Evolutionary conservation across 1,139 yeast genomes (phyloP), one percentile per base, ranked within the genome.

Genomic region (Yamadazyma triangularis): DNA sequence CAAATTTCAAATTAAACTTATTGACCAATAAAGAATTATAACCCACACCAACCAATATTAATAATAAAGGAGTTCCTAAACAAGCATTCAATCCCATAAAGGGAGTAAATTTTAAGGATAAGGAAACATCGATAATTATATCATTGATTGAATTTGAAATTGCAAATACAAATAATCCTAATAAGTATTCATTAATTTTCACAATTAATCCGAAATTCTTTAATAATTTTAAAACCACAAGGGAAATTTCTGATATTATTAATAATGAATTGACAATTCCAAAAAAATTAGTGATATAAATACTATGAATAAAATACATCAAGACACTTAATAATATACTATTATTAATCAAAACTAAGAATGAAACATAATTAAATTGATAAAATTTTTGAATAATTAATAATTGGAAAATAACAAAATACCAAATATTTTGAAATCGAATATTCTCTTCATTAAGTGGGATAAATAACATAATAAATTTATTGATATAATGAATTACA

Each of bases 101-200:
- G 2, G 70, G 65, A 30, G 58, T 53, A 7, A 62, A 47, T 21
- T 47, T 53, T 4, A 57, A 44, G 4, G 72, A 55, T 5, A 67
- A 43, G 13, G 70, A 63, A 13, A 62, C 40, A 35, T 67, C 64
- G 25, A 70, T 64, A 15, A 65, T 52, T n/a, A 64, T 47, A 37
- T 67, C 73, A 40, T 63, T 65, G 23, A 64, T 48, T 4, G 69
- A 62, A 34, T 64, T 66, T 33, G 64, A 57, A 25, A 64, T 44
- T 19, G 72, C 57, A 42, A 66, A 67, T 3, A 65, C 56, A 11
- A 64, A 37, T 15, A 64, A 44, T 2, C 73, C 73, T 30, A 67
- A 50, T n/a, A 60, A 36, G 34, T 63, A 65, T 30, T 67, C 72
- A 8, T 66, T 56, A 10, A 66, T 54, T 26, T 44, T 45, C 50